A percentile compares a stretch with the other conserved stretches of the same genome.
phyloP scores from a whole-genome alignment of 164 flowering plant genomes.

The Aristolochia californica region DNA sequence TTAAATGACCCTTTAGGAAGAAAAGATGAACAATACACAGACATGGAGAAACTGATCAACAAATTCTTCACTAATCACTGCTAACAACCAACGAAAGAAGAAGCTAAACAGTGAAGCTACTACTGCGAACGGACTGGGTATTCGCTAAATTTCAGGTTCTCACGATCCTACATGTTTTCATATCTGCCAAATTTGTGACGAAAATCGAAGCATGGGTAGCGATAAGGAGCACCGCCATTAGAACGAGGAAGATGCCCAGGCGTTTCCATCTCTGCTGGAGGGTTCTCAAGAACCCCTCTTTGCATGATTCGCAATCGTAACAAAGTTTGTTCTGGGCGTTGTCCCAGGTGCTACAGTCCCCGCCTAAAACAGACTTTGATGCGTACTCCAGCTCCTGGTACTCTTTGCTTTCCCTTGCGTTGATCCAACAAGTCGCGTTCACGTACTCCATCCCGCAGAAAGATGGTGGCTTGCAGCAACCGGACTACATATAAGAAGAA shows the following conservation, averaged over 20 bases:
- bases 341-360: slow-evolving; percentile 29
- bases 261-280: slow-evolving; percentile 27
- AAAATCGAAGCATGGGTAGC: not conserved
- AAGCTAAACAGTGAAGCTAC: too few relatives aligned
- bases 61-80: too few relatives aligned
- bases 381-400: not conserved
- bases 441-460: slow-evolving; percentile 28
- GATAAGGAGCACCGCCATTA: slow-evolving; percentile 20
- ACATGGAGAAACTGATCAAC: too few relatives aligned
- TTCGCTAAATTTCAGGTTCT: too few relatives aligned
- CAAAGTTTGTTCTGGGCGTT: slow-evolving; percentile 23
- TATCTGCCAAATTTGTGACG: too few relatives aligned
- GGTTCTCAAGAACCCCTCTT: slow-evolving; percentile 20
- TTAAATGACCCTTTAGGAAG: too few relatives aligned
- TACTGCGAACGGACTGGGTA: too few relatives aligned
- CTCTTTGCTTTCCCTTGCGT: not conserved
- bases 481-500: slow-evolving; percentile 10
- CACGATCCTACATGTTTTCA: too few relatives aligned
- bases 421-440: slow-evolving; percentile 36
- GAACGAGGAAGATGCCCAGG: slow-evolving; percentile 25
- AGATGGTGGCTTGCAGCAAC: slow-evolving; percentile 43
- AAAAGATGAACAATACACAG: too few relatives aligned
- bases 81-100: too few relatives aligned
- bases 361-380: not conserved
- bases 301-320: slow-evolving; percentile 30